phyloP scores from a whole-genome alignment of 495 filamentous ascomycete genomes.

The Trypethelium eluteriae region DNA sequence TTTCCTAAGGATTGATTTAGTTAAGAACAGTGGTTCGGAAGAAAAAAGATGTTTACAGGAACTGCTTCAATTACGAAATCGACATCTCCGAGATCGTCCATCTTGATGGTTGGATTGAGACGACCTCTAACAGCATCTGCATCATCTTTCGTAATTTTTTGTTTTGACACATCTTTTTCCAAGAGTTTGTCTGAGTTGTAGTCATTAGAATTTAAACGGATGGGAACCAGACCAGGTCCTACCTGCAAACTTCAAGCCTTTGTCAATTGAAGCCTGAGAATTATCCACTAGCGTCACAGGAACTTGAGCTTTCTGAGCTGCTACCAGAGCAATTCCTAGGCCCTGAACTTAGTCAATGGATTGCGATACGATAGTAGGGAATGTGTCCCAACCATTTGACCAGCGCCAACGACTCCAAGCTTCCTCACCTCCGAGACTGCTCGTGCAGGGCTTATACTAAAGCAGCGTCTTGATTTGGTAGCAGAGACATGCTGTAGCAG shows the following conservation, averaged over 20 bases:
- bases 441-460: background rate
- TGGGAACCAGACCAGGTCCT: slow-evolving; percentile 1
- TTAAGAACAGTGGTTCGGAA: background rate
- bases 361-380: background rate
- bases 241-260: slow-evolving; percentile 87
- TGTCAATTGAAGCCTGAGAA: slow-evolving; percentile 80
- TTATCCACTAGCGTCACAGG: slow-evolving; percentile 83
- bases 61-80: slow-evolving; percentile 98
- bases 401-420: slow-evolving; percentile 87
- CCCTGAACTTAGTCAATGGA: slow-evolving; percentile 53
- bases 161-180: slow-evolving; percentile 82
- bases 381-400: slow-evolving; percentile 69
- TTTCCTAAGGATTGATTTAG: slow-evolving; percentile 47
- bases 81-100: slow-evolving; percentile 72
- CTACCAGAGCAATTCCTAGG: slow-evolving; percentile 91
- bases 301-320: slow-evolving; percentile 73
- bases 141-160: slow-evolving; percentile 67
- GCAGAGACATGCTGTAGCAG: background rate
- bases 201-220: background rate
- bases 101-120: slow-evolving; percentile 59
- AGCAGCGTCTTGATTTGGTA: background rate
- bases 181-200: slow-evolving; percentile 68
- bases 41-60: slow-evolving; percentile 47
- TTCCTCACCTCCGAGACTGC: slow-evolving; percentile 69
- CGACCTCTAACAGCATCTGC: slow-evolving; percentile 62